These are phyloP conservation scores for Lachnellula subtilissima DNA, from an alignment of 2,329 filamentous ascomycete genomes.

Conservation along the genomic window DNA sequence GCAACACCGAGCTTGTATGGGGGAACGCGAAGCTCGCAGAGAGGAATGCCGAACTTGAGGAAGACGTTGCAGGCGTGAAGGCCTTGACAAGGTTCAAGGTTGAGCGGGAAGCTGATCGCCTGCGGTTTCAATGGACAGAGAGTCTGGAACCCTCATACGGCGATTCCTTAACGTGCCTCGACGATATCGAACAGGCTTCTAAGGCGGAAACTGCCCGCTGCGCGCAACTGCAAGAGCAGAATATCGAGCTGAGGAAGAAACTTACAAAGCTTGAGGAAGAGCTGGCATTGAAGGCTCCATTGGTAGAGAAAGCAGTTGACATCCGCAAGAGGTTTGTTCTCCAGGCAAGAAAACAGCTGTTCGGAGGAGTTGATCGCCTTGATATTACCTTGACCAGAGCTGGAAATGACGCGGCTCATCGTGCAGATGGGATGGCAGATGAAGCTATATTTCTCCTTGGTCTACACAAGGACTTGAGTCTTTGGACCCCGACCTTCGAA, in stretches of 20 bases:
- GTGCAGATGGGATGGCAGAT: background rate
- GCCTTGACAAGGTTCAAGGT: background rate
- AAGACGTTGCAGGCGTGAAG: background rate
- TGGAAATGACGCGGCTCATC: conserved; percentile 4
- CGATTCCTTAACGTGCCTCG: background rate
- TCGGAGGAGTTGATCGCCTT: background rate
- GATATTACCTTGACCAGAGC: background rate
- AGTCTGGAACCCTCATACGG: no score
- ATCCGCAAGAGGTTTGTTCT: conserved; percentile 1
- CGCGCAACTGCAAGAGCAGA: background rate
- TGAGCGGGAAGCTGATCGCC: background rate
- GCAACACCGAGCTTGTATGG: background rate
- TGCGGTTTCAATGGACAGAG: no score
- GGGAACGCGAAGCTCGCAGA: background rate
- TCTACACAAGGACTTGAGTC: background rate
- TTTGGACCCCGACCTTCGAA: background rate
- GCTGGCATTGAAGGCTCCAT: background rate
- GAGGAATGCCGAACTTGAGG: background rate
- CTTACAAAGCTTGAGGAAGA: background rate
- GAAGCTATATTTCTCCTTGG: background rate
- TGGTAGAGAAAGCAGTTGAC: conserved; percentile 1
- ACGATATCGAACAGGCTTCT: background rate
- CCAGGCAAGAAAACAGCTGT: background rate
- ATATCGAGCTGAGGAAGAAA: background rate
- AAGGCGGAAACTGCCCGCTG: background rate